Percentiles rank a stretch among this genome's conserved stretches.
These are phyloP conservation scores for Podospora australis DNA, from an alignment of 495 filamentous ascomycete species.

Conservation along the genomic window DNA sequence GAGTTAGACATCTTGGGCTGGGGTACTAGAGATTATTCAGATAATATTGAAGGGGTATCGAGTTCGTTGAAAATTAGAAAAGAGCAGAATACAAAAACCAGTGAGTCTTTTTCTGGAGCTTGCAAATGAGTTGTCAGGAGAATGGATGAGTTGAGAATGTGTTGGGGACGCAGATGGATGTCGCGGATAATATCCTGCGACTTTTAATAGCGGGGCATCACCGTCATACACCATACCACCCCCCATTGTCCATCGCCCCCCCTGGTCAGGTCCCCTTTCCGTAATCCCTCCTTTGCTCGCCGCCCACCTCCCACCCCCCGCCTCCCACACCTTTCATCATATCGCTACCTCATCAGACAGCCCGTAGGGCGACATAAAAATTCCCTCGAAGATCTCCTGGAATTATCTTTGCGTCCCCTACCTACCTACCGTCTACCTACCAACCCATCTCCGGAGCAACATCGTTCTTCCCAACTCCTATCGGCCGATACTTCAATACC, in stretches of 20 bases:
- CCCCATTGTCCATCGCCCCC: background rate
- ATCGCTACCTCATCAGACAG: too few species aligned
- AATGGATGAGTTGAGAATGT: background rate
- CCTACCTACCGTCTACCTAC: too few species aligned
- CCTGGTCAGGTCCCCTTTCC: too few species aligned
- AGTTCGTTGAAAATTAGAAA: background rate
- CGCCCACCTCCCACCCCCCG: conserved; percentile 1
- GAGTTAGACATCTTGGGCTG: conserved; percentile 65
- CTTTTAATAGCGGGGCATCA: conserved; percentile 5
- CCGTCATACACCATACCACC: conserved; percentile 3
- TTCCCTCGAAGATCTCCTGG: background rate
- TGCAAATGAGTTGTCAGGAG: background rate
- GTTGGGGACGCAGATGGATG: background rate
- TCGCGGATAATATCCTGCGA: conserved; percentile 5
- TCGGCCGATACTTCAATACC: too few species aligned
- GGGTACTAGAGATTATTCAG: conserved; percentile 3
- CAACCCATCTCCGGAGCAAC: too few species aligned
- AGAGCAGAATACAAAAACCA: background rate
- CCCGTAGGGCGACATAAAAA: too few species aligned
- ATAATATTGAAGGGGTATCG: conserved; percentile 1
- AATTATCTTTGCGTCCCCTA: background rate
- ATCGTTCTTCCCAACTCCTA: too few species aligned
- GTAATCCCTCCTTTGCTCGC: too few species aligned
- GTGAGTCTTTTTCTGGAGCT: too few species aligned
- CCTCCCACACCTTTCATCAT: background rate